Evolutionary conservation across 2,329 filamentous ascomycete genomes (phyloP).

Genomic region (Zopfia rhizophila): DNA sequence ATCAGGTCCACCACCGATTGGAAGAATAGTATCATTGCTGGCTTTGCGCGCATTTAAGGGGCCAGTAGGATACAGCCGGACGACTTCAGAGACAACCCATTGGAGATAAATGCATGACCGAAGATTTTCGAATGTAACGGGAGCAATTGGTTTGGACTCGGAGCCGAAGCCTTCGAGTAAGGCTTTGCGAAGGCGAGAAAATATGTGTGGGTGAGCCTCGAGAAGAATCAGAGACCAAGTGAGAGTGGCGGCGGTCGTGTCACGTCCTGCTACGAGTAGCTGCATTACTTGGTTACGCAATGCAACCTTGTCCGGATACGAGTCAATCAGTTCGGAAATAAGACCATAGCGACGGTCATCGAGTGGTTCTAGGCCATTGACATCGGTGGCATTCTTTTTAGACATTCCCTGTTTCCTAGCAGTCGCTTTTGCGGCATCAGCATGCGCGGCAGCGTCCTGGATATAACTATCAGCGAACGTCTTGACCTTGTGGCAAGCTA

Average conservation of each 20-base stretch:
- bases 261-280: slow-evolving; percentile 8
- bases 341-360: slow-evolving; percentile 1
- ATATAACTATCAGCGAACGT: slow-evolving; percentile 2
- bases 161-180: neutral
- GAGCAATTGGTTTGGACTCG: neutral
- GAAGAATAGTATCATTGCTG: neutral
- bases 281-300: slow-evolving; percentile 4
- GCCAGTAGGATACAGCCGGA: neutral
- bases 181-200: neutral
- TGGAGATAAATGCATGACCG: too few species aligned
- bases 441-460: neutral
- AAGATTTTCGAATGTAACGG: slow-evolving; percentile 1
- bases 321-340: neutral
- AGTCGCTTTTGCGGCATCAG: too few species aligned
- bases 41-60: slow-evolving; percentile 1
- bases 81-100: neutral
- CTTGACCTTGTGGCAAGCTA: slow-evolving; percentile 7
- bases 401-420: too few species aligned
- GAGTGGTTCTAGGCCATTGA: neutral
- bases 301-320: slow-evolving; percentile 7
- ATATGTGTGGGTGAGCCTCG: neutral
- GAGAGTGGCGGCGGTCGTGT: slow-evolving; percentile 18
- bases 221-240: slow-evolving; percentile 3
- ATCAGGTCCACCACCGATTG: neutral
- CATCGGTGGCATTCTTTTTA: too few species aligned